phyloP scores from a whole-genome alignment of 2,329 filamentous ascomycete species.

The Ophiobolus disseminans region DNA sequence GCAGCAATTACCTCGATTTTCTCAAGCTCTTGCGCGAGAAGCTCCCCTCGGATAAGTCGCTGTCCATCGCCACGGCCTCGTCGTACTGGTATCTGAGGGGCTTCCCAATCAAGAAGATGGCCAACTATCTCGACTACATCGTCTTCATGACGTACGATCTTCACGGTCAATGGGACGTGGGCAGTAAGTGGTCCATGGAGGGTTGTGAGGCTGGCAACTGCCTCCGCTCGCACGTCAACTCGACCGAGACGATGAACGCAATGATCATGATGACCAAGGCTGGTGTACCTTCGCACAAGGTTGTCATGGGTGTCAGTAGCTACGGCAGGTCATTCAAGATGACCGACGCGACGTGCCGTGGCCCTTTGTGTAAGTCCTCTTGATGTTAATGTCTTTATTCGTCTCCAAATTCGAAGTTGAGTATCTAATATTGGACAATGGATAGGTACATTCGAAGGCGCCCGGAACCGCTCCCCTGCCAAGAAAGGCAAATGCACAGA shows the following conservation, averaged over 20 bases:
- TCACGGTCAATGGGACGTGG: conserved; percentile 53
- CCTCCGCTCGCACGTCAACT: conserved; percentile 47
- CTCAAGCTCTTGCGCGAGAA: conserved; percentile 19
- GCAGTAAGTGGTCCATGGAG: conserved; percentile 34
- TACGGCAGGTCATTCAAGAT: conserved; percentile 49
- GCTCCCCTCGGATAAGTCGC: conserved; percentile 8
- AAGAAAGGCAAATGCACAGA: conserved; percentile 47
- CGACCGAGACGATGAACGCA: conserved; percentile 44
- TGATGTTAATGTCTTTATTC: no score
- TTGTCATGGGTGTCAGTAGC: conserved; percentile 44
- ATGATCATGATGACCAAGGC: conserved; percentile 51
- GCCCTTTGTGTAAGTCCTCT: conserved; percentile 44
- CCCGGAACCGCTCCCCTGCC: conserved; percentile 32
- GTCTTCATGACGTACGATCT: conserved; percentile 48
- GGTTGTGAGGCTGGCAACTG: conserved; percentile 42
- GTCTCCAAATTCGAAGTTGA: no score
- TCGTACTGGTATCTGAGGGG: conserved; percentile 41
- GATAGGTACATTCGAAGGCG: no score
- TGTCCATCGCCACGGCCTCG: conserved; percentile 37
- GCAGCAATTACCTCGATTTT: conserved; percentile 42
- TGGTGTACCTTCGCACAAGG: conserved; percentile 35
- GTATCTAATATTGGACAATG: no score
- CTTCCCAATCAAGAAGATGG: conserved; percentile 32
- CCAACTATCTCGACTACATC: conserved; percentile 33
- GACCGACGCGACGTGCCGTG: conserved; percentile 40